phyloP scores from a whole-genome alignment of 2,329 filamentous ascomycete species.

The Aphanocladium album region DNA sequence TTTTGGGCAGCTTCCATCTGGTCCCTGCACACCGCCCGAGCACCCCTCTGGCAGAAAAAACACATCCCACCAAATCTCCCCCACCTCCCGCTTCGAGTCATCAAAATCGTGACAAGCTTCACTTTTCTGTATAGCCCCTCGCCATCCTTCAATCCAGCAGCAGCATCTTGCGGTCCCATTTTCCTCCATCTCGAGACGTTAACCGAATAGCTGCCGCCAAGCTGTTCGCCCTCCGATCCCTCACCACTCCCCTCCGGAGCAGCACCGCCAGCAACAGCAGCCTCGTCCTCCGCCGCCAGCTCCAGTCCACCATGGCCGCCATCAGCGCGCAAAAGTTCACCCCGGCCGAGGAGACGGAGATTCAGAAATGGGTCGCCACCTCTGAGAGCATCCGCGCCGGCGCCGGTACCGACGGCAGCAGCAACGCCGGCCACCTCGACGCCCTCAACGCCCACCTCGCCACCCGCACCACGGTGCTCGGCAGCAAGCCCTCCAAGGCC shows the following conservation, averaged over 20 bases:
- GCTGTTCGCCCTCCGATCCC: constrained; percentile 41
- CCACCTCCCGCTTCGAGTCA: constrained; percentile 6
- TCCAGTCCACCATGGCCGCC: constrained; percentile 51
- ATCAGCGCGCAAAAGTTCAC: constrained; percentile 67
- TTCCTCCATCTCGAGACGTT: not conserved
- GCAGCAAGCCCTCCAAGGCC: constrained; percentile 81
- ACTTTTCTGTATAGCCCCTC: not conserved
- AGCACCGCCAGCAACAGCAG: constrained; percentile 4
- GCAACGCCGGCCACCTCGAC: constrained; percentile 61
- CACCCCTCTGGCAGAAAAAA: constrained; percentile 14
- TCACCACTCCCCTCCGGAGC: constrained; percentile 32
- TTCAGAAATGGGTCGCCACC: constrained; percentile 82
- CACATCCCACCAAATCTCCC: constrained; percentile 10
- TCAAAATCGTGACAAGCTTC: not conserved
- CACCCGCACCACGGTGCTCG: constrained; percentile 82
- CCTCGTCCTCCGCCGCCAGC: constrained; percentile 26
- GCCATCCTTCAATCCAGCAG: not conserved
- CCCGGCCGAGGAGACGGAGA: constrained; percentile 75
- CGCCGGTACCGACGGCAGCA: constrained; percentile 52
- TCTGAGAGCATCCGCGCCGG: constrained; percentile 57
- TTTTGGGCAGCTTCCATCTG: not conserved
- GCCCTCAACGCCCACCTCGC: constrained; percentile 83
- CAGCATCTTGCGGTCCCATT: not conserved
- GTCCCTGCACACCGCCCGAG: constrained; percentile 8
- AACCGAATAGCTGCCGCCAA: constrained; percentile 23